Evolutionary conservation across 768 basidiomycete species (phyloP), one percentile per base, ranked within the genome.

Genomic region (Clavulina sp.): DNA sequence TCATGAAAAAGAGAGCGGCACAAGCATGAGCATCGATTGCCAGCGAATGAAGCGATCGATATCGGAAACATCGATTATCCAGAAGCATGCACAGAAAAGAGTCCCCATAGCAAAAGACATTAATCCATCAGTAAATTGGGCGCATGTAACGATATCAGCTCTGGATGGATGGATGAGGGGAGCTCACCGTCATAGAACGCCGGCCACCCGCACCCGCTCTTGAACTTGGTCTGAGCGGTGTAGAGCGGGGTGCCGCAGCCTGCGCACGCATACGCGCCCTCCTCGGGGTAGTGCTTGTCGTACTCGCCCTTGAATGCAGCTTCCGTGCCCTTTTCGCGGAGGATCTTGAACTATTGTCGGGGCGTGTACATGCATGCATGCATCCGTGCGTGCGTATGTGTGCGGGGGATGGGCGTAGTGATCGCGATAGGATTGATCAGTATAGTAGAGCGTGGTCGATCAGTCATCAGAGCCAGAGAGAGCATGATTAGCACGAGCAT

Each of bases 161-260:
- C n/a, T n/a, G n/a, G n/a, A n/a, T n/a, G n/a, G n/a, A n/a, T n/a
- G n/a, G n/a, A n/a, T n/a, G n/a, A n/a, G n/a, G n/a, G n/a, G n/a
- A 18, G 58, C 67, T 52, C 55, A 83, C 84, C 84, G 62, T 93
- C 91, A 62, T 82, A 96, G 73, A 95, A 96, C 1, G 91, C 87
- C n/a, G 92, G 91, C 91, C 91, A 96, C 23, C 91, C 91, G 60
- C 87, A 93, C 5, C 88, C 87, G 53, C 85, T 89, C 59, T 82
- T 73, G 66, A 93, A 95, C 67, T 95, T 95, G 57, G 87, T 89
- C 26, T 70, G 71, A 60, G 83, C 85, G 70, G 80, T 85, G 70
- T 93, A 95, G 47, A 95, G 67, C 1, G 88, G 81, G 2, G 85
- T 77, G 32, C 71, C 72, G 64, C 89, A 93, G 5, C 75, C 91